phyloP scores from a whole-genome alignment of 2,329 filamentous ascomycete species.

The Penicillium sp. region DNA sequence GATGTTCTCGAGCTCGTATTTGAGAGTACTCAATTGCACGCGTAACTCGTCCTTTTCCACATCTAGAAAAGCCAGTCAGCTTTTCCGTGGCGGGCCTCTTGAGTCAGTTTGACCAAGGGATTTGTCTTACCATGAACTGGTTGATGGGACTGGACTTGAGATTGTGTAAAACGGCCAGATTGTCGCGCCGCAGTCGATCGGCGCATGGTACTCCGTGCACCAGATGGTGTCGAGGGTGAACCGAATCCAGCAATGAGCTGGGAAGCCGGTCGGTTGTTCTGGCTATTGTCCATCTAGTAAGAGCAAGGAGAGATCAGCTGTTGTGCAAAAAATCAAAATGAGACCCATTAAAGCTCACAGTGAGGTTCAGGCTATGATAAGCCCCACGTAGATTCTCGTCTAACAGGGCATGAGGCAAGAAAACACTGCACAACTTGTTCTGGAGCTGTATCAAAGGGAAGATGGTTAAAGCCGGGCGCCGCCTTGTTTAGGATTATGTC shows the following conservation, averaged over 20 bases:
- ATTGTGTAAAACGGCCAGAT: constrained; percentile 34
- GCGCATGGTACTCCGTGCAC: constrained; percentile 34
- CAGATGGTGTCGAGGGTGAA: constrained; percentile 36
- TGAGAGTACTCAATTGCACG: constrained; percentile 81
- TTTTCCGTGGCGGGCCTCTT: not conserved
- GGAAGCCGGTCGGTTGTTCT: constrained; percentile 55
- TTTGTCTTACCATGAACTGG: constrained; percentile 37
- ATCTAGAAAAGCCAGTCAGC: constrained; percentile 28
- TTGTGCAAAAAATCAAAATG: not conserved
- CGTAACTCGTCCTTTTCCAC: constrained; percentile 72
- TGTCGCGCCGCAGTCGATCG: constrained; percentile 40
- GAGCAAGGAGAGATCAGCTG: not conserved
- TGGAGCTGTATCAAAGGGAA: constrained; percentile 11
- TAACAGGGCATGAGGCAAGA: constrained; percentile 1
- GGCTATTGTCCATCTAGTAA: constrained; percentile 34
- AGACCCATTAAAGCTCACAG: not conserved
- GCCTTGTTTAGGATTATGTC: constrained; percentile 9
- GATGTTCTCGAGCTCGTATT: constrained; percentile 80
- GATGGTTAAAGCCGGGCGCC: not conserved
- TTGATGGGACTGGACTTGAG: constrained; percentile 34
- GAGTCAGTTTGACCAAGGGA: not conserved
- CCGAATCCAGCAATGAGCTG: constrained; percentile 59
- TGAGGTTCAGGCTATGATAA: not conserved
- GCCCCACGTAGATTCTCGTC: not conserved
- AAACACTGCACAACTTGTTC: not conserved